phyloP scores from a whole-genome alignment of 2,329 filamentous ascomycete species.

The Magnaporthales sp. region DNA sequence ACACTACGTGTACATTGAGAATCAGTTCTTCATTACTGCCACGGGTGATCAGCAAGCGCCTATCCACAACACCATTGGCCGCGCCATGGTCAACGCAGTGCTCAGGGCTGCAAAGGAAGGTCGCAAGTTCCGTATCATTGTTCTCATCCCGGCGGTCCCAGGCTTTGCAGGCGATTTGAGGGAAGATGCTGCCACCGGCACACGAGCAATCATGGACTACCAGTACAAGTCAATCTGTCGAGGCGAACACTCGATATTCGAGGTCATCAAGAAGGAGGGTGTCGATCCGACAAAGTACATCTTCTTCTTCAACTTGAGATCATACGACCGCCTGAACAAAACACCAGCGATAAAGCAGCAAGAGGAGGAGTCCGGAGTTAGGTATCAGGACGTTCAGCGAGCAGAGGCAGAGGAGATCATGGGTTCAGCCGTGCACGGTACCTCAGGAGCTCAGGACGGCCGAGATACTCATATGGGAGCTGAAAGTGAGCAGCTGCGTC shows the following conservation, averaged over 20 bases:
- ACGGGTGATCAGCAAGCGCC: conserved; percentile 83
- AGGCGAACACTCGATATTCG: conserved; percentile 85
- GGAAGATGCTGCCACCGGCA: conserved; percentile 74
- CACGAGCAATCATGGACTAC: conserved; percentile 94
- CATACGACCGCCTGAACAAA: conserved; percentile 85
- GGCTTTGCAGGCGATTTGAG: conserved; percentile 90
- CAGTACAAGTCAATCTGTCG: conserved; percentile 95
- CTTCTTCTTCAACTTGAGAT: conserved; percentile 88
- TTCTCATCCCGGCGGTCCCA: conserved; percentile 83
- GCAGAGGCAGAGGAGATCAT: conserved; percentile 87
- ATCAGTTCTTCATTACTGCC: conserved; percentile 96
- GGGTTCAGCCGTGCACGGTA: conserved; percentile 61
- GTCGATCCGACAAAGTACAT: conserved; percentile 74
- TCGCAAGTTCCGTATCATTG: conserved; percentile 83
- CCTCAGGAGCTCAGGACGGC: conserved; percentile 32
- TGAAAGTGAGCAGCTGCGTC: conserved; percentile 22
- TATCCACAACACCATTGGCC: conserved; percentile 80
- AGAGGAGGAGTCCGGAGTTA: conserved; percentile 70
- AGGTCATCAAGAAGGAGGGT: conserved; percentile 60
- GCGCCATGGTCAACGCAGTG: conserved; percentile 83
- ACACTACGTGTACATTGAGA: conserved; percentile 96
- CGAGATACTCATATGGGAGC: conserved; percentile 40
- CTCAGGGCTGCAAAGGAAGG: conserved; percentile 72
- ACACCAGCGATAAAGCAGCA: conserved; percentile 64
- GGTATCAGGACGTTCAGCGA: conserved; percentile 78